Conservation (phyloP, 495 filamentous ascomycete species). For the Aspergillus haitiensis region DNA sequence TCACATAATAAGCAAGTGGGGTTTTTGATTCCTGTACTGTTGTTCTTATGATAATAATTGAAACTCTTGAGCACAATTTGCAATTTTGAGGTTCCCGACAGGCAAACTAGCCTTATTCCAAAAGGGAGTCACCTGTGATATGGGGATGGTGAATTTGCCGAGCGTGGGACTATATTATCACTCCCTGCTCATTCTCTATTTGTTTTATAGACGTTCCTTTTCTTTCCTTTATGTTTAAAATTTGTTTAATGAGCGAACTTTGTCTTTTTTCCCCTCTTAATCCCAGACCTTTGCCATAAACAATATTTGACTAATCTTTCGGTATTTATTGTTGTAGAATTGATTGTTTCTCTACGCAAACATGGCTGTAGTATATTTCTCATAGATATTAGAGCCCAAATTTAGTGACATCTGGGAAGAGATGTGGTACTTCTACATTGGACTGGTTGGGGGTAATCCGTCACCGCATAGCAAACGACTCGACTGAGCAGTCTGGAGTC, state of each 20-base stretch:
- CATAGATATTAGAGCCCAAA: no score
- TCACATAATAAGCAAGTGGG: constrained; percentile 39
- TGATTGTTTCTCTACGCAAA: no score
- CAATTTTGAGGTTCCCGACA: constrained; percentile 30
- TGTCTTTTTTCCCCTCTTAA: not conserved
- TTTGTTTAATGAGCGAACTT: constrained; percentile 10
- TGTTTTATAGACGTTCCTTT: constrained; percentile 32
- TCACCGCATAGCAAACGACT: no score
- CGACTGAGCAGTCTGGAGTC: no score
- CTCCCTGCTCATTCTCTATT: constrained; percentile 13
- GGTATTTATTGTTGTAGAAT: no score
- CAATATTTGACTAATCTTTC: no score
- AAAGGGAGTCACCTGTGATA: constrained; percentile 23
- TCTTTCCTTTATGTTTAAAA: constrained; percentile 17
- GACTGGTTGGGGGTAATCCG: no score
- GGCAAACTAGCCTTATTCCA: constrained; percentile 24
- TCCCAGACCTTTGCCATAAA: not conserved
- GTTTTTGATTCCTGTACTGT: constrained; percentile 39
- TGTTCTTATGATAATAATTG: constrained; percentile 53
- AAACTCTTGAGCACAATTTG: constrained; percentile 44
- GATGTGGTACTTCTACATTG: no score
- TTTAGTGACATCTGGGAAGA: no score
- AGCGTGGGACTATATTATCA: constrained; percentile 13
- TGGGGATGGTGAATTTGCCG: constrained; percentile 2
- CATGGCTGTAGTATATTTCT: no score